A percentile compares a stretch with the other conserved stretches of the same genome.
Evolutionary conservation across 2,329 filamentous ascomycete species (phyloP).

Genomic region (Gliomastix tumulicola): DNA sequence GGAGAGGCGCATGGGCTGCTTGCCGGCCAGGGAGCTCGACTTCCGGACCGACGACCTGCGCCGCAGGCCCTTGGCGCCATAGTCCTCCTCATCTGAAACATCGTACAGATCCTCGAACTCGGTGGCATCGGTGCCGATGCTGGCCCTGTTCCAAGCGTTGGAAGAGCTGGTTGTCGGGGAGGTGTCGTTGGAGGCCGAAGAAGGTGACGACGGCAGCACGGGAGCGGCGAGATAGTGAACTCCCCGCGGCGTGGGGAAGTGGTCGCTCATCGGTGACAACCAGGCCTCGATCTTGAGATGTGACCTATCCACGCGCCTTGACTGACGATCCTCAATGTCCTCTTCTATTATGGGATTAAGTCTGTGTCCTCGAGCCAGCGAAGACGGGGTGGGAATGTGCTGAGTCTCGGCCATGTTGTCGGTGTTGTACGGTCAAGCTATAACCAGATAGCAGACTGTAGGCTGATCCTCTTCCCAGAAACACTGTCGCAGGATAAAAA

Average conservation of each 20-base stretch:
- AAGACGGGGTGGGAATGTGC: constrained; percentile 20
- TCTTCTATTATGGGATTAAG: constrained; percentile 64
- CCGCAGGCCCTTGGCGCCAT: constrained; percentile 12
- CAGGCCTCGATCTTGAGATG: constrained; percentile 49
- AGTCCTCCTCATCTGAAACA: constrained; percentile 70
- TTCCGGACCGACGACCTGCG: constrained; percentile 25
- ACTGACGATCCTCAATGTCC: constrained; percentile 31
- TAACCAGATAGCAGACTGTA: constrained; percentile 18
- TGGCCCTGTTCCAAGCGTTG: constrained; percentile 57
- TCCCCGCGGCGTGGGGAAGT: constrained; percentile 68
- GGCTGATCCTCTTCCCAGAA: no score
- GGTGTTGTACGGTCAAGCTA: constrained; percentile 15
- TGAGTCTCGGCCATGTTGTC: constrained; percentile 39
- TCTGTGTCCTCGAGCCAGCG: constrained; percentile 48
- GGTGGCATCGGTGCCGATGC: constrained; percentile 56
- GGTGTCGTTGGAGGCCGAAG: constrained; percentile 43
- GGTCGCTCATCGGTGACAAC: constrained; percentile 52
- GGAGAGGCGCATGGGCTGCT: constrained; percentile 35
- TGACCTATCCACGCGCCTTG: constrained; percentile 21
- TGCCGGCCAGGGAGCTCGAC: constrained; percentile 11
- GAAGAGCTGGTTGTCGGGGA: constrained; percentile 48
- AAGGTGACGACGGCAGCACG: constrained; percentile 54
- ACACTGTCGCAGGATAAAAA: no score
- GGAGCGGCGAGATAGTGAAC: constrained; percentile 58
- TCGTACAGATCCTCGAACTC: constrained; percentile 87